Conservation (phyloP, 768 basidiomycete genomes). For the Panaeolus cyanescens region DNA sequence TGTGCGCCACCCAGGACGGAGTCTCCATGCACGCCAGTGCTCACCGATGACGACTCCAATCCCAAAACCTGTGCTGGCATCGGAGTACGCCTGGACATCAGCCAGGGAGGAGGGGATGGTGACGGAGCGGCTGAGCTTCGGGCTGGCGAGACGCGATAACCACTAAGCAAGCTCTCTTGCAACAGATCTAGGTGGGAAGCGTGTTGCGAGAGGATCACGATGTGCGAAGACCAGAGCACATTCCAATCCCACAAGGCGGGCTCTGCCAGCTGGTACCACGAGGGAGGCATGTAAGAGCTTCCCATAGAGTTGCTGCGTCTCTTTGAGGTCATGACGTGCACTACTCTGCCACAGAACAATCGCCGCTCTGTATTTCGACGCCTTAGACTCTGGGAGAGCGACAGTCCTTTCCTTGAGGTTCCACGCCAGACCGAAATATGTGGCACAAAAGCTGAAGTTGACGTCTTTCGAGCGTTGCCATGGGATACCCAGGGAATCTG, state of each 20-base stretch:
- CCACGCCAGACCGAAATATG: conserved; percentile 19
- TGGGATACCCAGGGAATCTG: conserved; percentile 18
- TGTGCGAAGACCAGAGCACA: conserved; percentile 25
- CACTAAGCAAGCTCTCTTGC: too few relatives aligned
- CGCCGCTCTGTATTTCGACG: conserved; percentile 16
- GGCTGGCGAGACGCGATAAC: conserved; percentile 13
- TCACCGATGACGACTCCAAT: conserved; percentile 34
- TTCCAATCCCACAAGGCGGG: conserved; percentile 38
- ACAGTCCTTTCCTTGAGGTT: conserved; percentile 11
- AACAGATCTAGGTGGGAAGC: too few relatives aligned
- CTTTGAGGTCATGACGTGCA: conserved; percentile 22
- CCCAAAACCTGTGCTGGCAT: conserved; percentile 38
- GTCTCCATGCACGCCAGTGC: conserved; percentile 33
- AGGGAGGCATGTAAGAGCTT: conserved; percentile 32
- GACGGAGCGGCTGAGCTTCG: conserved; percentile 20
- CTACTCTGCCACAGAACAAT: conserved; percentile 19
- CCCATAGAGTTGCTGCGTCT: conserved; percentile 32
- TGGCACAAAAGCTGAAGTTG: conserved; percentile 1
- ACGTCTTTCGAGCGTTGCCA: conserved; percentile 17
- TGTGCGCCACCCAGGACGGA: conserved; percentile 19
- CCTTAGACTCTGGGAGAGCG: not conserved
- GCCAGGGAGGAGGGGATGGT: conserved; percentile 23
- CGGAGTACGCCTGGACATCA: conserved; percentile 37
- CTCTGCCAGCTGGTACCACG: conserved; percentile 24
- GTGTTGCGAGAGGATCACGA: conserved; percentile 29